Percentiles rank a stretch among this genome's conserved stretches.
phyloP scores from a whole-genome alignment of 2,329 filamentous ascomycete species.

The Fusarium beomiforme region DNA sequence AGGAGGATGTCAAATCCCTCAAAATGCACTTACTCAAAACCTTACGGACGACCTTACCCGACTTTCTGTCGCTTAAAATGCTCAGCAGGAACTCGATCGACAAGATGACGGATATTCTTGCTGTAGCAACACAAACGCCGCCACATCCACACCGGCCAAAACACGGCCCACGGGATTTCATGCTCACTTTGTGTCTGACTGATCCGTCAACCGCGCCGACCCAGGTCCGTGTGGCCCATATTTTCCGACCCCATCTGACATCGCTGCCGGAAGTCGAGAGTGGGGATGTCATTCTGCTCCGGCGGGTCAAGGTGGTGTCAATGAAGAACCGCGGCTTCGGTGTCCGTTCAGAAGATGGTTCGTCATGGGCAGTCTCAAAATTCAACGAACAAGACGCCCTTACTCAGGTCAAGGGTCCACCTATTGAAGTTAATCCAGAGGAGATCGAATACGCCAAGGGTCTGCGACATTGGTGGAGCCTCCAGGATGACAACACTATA shows the following conservation, averaged over 20 bases:
- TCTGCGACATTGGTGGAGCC: slow-evolving; percentile 60
- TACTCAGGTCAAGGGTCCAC: slow-evolving; percentile 67
- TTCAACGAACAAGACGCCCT: slow-evolving; percentile 50
- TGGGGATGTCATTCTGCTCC: slow-evolving; percentile 68
- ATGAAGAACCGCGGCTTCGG: slow-evolving; percentile 66
- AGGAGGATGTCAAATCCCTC: slow-evolving; percentile 48
- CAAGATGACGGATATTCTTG: slow-evolving; percentile 63
- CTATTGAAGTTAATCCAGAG: slow-evolving; percentile 63
- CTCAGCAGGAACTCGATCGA: slow-evolving; percentile 62
- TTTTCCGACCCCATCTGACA: slow-evolving; percentile 68
- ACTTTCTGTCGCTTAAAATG: slow-evolving; percentile 62
- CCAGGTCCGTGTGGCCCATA: slow-evolving; percentile 62
- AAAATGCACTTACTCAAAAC: slow-evolving; percentile 59
- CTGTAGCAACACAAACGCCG: slow-evolving; percentile 62
- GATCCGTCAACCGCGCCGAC: slow-evolving; percentile 64
- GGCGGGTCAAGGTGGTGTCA: slow-evolving; percentile 64
- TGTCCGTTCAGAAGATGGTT: slow-evolving; percentile 63
- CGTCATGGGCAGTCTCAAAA: slow-evolving; percentile 71
- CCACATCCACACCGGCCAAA: slow-evolving; percentile 64
- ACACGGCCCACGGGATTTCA: slow-evolving; percentile 67
- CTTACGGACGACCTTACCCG: slow-evolving; percentile 60
- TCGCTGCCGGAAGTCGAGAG: slow-evolving; percentile 63
- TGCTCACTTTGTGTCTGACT: slow-evolving; percentile 66
- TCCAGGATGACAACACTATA: slow-evolving; percentile 58
- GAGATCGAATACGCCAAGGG: slow-evolving; percentile 61